phyloP scores from a whole-genome alignment of 2,329 filamentous ascomycete genomes.

The Cladophialophora psammophila region DNA sequence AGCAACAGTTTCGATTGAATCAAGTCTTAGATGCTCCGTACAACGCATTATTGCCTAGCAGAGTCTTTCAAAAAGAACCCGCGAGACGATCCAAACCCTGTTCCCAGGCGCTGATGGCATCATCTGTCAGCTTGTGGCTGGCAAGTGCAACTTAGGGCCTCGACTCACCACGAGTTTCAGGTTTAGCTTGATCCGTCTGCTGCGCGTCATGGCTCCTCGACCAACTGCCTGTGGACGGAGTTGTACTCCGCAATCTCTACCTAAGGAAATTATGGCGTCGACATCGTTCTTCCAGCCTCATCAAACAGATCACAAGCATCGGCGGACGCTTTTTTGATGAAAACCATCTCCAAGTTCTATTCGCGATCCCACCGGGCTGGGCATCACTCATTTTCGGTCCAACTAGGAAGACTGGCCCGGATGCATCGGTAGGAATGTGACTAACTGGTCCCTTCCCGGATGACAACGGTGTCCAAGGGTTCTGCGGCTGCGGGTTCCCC shows the following conservation, averaged over 20 bases:
- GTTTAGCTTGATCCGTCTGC: slow-evolving; percentile 22
- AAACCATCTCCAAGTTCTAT: background rate
- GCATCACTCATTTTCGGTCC: background rate
- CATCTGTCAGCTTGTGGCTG: slow-evolving; percentile 34
- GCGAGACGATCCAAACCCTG: slow-evolving; percentile 14
- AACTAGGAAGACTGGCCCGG: background rate
- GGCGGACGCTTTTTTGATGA: background rate
- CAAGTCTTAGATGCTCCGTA: slow-evolving; percentile 16
- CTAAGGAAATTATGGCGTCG: background rate
- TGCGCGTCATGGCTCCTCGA: slow-evolving; percentile 34
- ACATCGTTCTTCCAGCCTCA: slow-evolving; percentile 2
- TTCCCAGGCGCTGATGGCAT: slow-evolving; percentile 22
- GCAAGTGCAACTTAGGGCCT: slow-evolving; percentile 25
- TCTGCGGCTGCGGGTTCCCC: background rate
- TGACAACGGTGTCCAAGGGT: background rate
- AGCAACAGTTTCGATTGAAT: slow-evolving; percentile 6
- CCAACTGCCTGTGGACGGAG: background rate
- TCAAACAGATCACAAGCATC: background rate
- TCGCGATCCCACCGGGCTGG: background rate
- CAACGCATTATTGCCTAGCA: slow-evolving; percentile 14
- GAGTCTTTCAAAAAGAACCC: slow-evolving; percentile 1
- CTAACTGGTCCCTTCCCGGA: background rate
- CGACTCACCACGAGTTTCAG: slow-evolving; percentile 27
- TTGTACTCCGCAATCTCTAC: background rate
- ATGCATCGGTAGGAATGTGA: background rate